Conservation (phyloP, 129 eudicot species). For the Smallanthus sonchifolius region DNA sequence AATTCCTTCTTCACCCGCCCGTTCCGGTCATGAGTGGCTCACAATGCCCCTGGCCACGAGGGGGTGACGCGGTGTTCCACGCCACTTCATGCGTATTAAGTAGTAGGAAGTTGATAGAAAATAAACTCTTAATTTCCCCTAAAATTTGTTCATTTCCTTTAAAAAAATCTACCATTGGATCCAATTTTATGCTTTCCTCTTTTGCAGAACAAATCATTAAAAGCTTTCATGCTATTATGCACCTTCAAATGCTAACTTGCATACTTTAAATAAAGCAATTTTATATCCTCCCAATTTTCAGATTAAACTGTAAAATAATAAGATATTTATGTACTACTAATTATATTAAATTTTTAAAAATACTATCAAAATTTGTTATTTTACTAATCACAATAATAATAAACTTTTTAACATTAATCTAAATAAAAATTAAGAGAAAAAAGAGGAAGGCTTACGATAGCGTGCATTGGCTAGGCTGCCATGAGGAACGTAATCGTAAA, state of each 20-base stretch:
- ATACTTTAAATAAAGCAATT: neutral
- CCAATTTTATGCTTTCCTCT: slow-evolving; percentile 7
- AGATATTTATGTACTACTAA: too few species aligned
- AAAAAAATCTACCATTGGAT: slow-evolving; percentile 16
- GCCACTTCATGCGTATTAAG: too few species aligned
- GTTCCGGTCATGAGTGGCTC: too few species aligned
- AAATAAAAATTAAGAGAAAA: neutral
- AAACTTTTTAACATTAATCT: neutral
- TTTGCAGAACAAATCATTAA: slow-evolving; percentile 2
- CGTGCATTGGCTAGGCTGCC: slow-evolving; percentile 90
- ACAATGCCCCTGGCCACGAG: too few species aligned
- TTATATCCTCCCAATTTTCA: neutral
- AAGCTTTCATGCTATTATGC: slow-evolving; percentile 10
- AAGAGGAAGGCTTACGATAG: slow-evolving; percentile 57
- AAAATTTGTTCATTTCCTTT: neutral
- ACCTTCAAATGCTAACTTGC: neutral
- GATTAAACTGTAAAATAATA: too few species aligned
- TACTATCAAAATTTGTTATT: too few species aligned
- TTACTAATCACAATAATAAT: too few species aligned
- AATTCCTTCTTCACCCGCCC: too few species aligned
- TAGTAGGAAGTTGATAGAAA: neutral
- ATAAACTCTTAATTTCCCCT: neutral
- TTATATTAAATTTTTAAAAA: too few species aligned
- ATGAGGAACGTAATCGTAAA: slow-evolving; percentile 89
- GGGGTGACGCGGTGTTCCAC: too few species aligned